A percentile compares a stretch with the other conserved stretches of the same genome.
Evolutionary conservation across 2,329 filamentous ascomycete species (phyloP).

Genomic region (Xenosphaeropsis pyriputrescens): DNA sequence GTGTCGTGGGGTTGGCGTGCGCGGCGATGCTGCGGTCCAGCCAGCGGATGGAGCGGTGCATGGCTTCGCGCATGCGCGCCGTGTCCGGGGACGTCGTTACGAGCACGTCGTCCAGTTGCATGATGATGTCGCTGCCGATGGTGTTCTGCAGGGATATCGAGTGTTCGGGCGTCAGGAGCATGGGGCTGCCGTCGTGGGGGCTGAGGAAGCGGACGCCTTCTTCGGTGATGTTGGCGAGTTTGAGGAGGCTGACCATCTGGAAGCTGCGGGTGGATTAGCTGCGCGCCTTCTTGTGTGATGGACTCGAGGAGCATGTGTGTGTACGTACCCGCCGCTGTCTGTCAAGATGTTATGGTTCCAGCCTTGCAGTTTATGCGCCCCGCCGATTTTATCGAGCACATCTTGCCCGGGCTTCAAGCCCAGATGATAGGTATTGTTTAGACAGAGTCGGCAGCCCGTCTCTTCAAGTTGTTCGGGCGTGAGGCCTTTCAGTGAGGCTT

Average conservation of each 20-base stretch:
- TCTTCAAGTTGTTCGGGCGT: conserved; percentile 86
- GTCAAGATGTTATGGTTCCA: conserved; percentile 95
- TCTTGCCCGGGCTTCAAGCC: conserved; percentile 90
- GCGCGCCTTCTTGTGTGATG: too few relatives aligned
- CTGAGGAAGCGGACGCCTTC: conserved; percentile 90
- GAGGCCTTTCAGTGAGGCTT: conserved; percentile 87
- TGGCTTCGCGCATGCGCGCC: conserved; percentile 80
- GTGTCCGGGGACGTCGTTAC: conserved; percentile 88
- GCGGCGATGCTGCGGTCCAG: conserved; percentile 87
- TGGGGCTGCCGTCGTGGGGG: conserved; percentile 86
- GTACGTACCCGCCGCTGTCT: conserved; percentile 50
- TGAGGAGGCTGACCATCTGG: conserved; percentile 94
- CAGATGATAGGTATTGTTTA: conserved; percentile 97
- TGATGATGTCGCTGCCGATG: conserved; percentile 97
- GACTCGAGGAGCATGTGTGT: neutral
- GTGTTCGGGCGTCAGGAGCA: conserved; percentile 95
- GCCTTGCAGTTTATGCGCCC: conserved; percentile 86
- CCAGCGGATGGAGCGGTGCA: conserved; percentile 91
- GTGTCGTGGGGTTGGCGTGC: conserved; percentile 66
- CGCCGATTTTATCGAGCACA: conserved; percentile 73
- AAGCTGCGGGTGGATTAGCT: conserved; percentile 42
- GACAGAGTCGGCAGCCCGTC: conserved; percentile 75
- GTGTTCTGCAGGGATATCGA: conserved; percentile 93
- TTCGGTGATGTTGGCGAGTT: conserved; percentile 87
- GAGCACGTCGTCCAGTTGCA: conserved; percentile 98